Evolutionary conservation across 2,329 filamentous ascomycete genomes (phyloP), one percentile per base, ranked within the genome.

Genomic region (Ceratocystis ficicola): DNA sequence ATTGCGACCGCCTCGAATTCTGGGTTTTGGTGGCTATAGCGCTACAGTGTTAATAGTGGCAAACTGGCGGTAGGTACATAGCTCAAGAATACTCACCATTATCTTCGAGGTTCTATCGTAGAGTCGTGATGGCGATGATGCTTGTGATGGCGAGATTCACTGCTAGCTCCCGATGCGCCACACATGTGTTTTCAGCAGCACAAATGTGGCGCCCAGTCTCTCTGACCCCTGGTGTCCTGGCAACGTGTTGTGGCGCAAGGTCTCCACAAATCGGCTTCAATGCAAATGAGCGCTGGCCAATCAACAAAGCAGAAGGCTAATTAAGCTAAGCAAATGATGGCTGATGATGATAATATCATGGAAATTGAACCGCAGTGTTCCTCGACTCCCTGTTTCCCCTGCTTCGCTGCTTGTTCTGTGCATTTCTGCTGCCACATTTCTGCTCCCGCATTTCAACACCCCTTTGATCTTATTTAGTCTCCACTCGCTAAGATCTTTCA

Each of bases 161-260:
- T 12, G n/a, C 15, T 25, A 3, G 30, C 30, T 32, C 10, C 17
- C 32, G 28, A 28, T 30, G 52, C 61, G 61, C 61, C 61, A 63
- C 61, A 50, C 41, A 48, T 48, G 1, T 41, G 10, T 41, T 41
- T 41, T 41, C 36, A 12, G 36, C 10, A n/a, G 52, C 10, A 15
- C 8, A 17, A 28, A 44, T 25, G 44, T 63, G 61, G 17, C 61
- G 15, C n/a, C 4, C 4, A 5, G 28, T 41, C 36, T 5, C 30
- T 41, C 2, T 25, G 17, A 28, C n/a, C 28, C 25, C 10, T 15
- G 41, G 44, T 63, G 61, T 44, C 61, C 61, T 15, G 20, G 61
- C 61, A 63, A 63, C 61, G 41, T 48, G 12, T 7, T 62, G 44
- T 63, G 61, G 61, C 61, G 61, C 44, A 28, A 62, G 60, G 10